Percentiles rank a stretch among this genome's conserved stretches.
Evolutionary conservation across 1,139 yeast species (phyloP).

Genomic region (Saccharomyces pastorianus): DNA sequence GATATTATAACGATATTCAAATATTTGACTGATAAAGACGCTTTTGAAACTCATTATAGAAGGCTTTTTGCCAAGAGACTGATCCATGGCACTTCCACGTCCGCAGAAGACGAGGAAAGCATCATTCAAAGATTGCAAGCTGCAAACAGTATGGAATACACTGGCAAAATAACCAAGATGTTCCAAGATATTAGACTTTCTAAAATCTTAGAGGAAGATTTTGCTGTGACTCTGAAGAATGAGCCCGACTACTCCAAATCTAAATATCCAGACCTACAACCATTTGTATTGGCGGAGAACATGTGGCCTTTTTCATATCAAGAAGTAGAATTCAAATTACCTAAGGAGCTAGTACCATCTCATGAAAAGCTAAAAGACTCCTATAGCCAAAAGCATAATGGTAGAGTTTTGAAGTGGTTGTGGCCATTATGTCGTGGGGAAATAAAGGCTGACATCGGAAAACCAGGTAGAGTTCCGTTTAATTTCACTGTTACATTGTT

Average conservation of each 20-base stretch:
- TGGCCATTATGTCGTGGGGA: constrained; percentile 96
- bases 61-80: constrained; percentile 82
- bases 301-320: constrained; percentile 73
- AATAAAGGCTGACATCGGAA: constrained; percentile 73
- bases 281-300: constrained; percentile 74
- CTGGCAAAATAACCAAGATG: constrained; percentile 92
- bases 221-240: constrained; percentile 44
- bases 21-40: constrained; percentile 88
- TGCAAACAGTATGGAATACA: constrained; percentile 86
- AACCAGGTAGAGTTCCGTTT: constrained; percentile 78
- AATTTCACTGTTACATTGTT: constrained; percentile 72
- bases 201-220: constrained; percentile 61
- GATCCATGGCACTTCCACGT: constrained; percentile 74
- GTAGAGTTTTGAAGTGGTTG: constrained; percentile 88
- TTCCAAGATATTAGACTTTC: constrained; percentile 90
- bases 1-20: constrained; percentile 83
- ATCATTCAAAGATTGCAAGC: constrained; percentile 82
- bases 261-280: constrained; percentile 56
- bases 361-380: constrained; percentile 60
- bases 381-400: constrained; percentile 71
- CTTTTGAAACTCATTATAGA: constrained; percentile 89
- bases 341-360: constrained; percentile 55
- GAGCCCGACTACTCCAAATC: constrained; percentile 31
- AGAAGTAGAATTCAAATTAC: constrained; percentile 45
- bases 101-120: constrained; percentile 76